phyloP scores from a whole-genome alignment of 768 basidiomycete species.

The Suillus tomentosus region DNA sequence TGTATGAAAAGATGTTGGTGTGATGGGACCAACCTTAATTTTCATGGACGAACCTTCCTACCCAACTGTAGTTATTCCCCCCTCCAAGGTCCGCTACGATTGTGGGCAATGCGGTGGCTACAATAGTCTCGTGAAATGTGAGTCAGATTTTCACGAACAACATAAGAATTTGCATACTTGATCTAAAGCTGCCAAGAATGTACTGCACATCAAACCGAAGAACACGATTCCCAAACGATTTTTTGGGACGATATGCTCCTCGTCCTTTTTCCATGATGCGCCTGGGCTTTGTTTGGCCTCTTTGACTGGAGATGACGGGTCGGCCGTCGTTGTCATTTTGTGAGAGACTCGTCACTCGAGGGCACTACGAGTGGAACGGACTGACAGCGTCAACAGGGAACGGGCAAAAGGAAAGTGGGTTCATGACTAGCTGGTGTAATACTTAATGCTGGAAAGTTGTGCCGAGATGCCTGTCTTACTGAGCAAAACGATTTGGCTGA shows the following conservation, averaged over 20 bases:
- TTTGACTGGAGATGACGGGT: constrained; percentile 6
- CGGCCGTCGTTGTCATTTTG: constrained; percentile 1
- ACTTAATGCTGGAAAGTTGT: background rate
- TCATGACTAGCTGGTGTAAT: background rate
- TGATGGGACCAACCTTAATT: background rate
- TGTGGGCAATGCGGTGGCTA: constrained; percentile 52
- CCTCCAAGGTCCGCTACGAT: constrained; percentile 49
- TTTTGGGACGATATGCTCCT: constrained; percentile 45
- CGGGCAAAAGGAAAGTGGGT: background rate
- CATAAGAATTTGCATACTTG: constrained; percentile 31
- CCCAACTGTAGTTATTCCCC: constrained; percentile 50
- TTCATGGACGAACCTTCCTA: constrained; percentile 40
- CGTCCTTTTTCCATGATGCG: constrained; percentile 39
- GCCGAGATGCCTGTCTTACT: background rate
- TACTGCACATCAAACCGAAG: constrained; percentile 43
- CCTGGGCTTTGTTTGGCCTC: constrained; percentile 26
- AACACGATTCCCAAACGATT: constrained; percentile 46
- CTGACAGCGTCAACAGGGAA: background rate
- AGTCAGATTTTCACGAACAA: background rate
- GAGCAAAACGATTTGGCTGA: background rate
- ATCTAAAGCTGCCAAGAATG: constrained; percentile 51
- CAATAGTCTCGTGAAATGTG: constrained; percentile 37
- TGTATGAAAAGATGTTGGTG: constrained; percentile 16
- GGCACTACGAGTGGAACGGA: background rate
- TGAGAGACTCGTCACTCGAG: background rate